Conservation (phyloP, 768 basidiomycete genomes). For the Erythrobasidium yunnanense region DNA sequence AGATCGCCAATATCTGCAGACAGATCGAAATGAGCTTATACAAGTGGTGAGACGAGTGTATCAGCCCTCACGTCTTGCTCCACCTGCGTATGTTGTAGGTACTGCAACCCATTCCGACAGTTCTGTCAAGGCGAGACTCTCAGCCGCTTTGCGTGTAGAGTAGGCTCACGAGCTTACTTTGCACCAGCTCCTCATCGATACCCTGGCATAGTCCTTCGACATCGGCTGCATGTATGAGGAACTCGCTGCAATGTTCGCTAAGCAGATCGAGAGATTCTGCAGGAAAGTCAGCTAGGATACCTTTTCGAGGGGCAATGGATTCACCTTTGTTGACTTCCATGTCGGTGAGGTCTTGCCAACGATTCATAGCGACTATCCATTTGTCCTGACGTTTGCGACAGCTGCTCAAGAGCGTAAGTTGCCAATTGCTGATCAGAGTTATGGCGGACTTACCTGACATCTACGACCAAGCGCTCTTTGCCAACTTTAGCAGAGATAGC, state of each 20-base stretch:
- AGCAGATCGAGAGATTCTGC: conserved; percentile 67
- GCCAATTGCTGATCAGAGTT: not conserved
- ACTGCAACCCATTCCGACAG: conserved; percentile 84
- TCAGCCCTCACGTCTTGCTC: conserved; percentile 60
- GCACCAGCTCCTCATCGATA: conserved; percentile 78
- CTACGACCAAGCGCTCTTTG: conserved; percentile 79
- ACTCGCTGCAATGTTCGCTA: conserved; percentile 80
- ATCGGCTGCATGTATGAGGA: conserved; percentile 94
- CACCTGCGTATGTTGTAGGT: conserved; percentile 93
- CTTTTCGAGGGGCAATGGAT: too few species aligned
- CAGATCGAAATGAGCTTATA: not conserved
- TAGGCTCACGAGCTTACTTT: conserved; percentile 48
- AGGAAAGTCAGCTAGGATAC: not conserved
- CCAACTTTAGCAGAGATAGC: conserved; percentile 56
- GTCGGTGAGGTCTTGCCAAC: conserved; percentile 93
- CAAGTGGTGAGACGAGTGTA: not conserved
- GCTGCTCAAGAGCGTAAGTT: conserved; percentile 44
- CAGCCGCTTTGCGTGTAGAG: not conserved
- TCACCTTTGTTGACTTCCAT: conserved; percentile 77
- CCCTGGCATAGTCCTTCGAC: conserved; percentile 96
- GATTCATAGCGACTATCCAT: conserved; percentile 97
- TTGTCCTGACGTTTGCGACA: conserved; percentile 63
- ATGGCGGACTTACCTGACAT: conserved; percentile 62
- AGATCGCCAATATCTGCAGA: conserved; percentile 65
- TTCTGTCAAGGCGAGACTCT: conserved; percentile 45